Percentiles rank a stretch among this genome's conserved stretches.
phyloP scores from a whole-genome alignment of 1,284 basidiomycete genomes.

The Amylostereum areolatum region DNA sequence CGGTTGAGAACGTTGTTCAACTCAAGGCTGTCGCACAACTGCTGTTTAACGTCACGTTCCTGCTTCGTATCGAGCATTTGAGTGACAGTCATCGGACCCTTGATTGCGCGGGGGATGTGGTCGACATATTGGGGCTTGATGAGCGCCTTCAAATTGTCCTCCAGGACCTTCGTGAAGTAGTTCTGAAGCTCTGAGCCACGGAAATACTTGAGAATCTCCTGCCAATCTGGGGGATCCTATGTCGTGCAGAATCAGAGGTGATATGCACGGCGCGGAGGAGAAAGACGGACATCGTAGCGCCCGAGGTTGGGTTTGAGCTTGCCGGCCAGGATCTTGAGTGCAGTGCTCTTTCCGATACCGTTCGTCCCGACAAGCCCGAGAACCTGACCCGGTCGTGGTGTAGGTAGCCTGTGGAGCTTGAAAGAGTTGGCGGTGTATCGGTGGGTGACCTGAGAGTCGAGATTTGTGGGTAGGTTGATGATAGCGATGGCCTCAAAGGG shows the following conservation, averaged over 20 bases:
- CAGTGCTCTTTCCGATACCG: conserved; percentile 97
- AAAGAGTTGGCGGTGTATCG: conserved; percentile 97
- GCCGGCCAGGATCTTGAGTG: conserved; percentile 90
- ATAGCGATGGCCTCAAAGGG: conserved; percentile 97
- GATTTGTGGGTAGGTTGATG: conserved; percentile 95
- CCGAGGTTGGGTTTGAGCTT: conserved; percentile 94
- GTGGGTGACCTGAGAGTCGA: conserved; percentile 92
- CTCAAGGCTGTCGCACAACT: conserved; percentile 81
- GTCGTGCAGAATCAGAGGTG: conserved; percentile 6
- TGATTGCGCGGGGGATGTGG: conserved; percentile 94
- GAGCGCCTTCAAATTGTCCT: conserved; percentile 95
- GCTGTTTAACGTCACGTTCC: conserved; percentile 79
- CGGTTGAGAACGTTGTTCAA: conserved; percentile 80
- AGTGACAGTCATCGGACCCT: conserved; percentile 78
- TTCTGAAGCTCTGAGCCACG: conserved; percentile 96
- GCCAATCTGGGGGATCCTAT: conserved; percentile 94
- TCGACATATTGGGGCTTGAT: conserved; percentile 99
- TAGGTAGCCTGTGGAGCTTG: conserved; percentile 95
- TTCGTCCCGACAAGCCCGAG: conserved; percentile 95
- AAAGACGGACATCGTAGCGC: conserved; percentile 70
- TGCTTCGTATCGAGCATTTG: conserved; percentile 88
- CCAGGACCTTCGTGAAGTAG: conserved; percentile 98
- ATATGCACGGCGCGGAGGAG: not conserved
- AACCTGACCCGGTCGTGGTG: conserved; percentile 92
- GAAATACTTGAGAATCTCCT: conserved; percentile 96